Base-by-base conservation (phyloP, 2,329 filamentous ascomycete genomes). In the Talaromyces amestolkiae region DNA sequence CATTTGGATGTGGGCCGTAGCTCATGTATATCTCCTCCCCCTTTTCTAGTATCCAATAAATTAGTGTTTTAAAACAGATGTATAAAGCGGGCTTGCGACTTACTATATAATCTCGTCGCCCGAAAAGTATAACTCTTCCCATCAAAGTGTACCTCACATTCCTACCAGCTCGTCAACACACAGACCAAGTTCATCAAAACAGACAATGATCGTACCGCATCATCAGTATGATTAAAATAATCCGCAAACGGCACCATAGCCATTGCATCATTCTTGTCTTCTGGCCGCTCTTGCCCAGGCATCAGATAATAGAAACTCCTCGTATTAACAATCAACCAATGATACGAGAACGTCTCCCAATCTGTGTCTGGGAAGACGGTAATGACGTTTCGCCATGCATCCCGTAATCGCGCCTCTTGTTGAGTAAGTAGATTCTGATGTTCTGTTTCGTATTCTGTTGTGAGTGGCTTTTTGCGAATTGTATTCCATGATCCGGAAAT, bases 281-380 rank as follows among this genome's bases (percentile, higher is more conserved):
- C 74, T 1, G 76, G 76, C 3, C 72, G 65, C 31, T 78, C 71
- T 69, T 69, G 73, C 51, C 72, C 81, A 9, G 77, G 77, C 58
- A 75, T 79, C 49, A 84, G 78, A 79, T 84, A 87, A 71, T 85
- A 86, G 71, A 89, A 88, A 31, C 83, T 84, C 69, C 86, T 78
- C 0, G 85, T 87, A 69, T 87, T 87, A 17, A 87, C 82, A 65
- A 87, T 82, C 24, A 87, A 77, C 86, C 86, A 89, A 70, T 82
- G 80, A 72, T 88, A 87, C 5, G 78, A 77, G 68, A 83, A 87
- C 1, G 72, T 70, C 8, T 78, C 69, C 72, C 79, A 79, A 10
- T 80, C 73, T 0, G 76, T 74, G 1, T 77, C 71, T 0, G 83
- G 82, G 39, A 83, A 82, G 0, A 79, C 77, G 11, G 74, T 66